Percentiles rank a stretch among this genome's conserved stretches.
These are phyloP conservation scores for Gonapodya sp. DNA, from an alignment of 192 early-diverging fungal genomes.

Conservation along the genomic window DNA sequence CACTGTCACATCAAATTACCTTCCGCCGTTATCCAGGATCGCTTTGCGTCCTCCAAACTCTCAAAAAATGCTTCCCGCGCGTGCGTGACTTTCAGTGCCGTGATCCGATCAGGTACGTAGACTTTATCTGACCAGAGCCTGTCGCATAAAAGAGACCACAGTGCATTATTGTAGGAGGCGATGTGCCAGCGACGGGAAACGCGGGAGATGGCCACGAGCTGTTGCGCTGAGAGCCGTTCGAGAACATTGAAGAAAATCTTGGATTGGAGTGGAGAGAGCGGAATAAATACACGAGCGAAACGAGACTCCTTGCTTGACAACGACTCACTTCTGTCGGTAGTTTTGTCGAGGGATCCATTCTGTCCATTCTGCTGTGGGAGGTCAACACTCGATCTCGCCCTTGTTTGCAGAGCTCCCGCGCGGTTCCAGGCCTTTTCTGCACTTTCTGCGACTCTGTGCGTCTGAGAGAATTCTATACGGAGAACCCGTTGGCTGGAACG, in stretches of 20 bases:
- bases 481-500: too few relatives aligned
- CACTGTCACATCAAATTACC: not conserved
- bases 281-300: too few relatives aligned
- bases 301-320: too few relatives aligned
- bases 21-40: not conserved
- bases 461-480: too few relatives aligned
- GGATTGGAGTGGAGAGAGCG: too few relatives aligned
- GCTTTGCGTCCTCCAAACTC: not conserved
- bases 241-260: conserved; percentile 5
- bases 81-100: not conserved
- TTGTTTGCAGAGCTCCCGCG: too few relatives aligned
- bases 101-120: not conserved
- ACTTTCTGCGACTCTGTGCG: too few relatives aligned
- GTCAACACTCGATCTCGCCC: too few relatives aligned
- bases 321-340: not conserved
- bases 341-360: not conserved
- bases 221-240: not conserved
- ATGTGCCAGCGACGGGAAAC: not conserved
- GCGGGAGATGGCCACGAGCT: not conserved
- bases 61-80: not conserved
- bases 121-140: not conserved
- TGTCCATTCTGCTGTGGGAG: not conserved
- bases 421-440: too few relatives aligned
- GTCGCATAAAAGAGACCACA: not conserved
- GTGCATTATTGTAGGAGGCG: not conserved